Evolutionary conservation across 192 early-diverging fungal genomes (phyloP).

Genomic region (Backusella psychrophila): DNA sequence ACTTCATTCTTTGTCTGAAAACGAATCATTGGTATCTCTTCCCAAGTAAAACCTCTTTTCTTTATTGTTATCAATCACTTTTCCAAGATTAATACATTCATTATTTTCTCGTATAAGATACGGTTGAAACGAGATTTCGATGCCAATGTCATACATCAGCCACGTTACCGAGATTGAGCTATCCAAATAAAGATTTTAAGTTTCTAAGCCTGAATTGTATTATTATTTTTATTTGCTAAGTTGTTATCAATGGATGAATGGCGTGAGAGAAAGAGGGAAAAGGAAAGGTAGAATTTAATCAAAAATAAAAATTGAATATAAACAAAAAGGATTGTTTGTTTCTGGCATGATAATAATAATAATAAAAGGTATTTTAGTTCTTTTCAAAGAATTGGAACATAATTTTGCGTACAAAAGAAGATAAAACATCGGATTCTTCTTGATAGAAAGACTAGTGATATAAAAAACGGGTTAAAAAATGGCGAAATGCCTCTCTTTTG

Average conservation of each 20-base stretch:
- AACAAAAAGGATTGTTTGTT: background rate
- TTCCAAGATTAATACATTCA: background rate
- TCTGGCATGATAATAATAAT: background rate
- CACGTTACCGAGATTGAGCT: background rate
- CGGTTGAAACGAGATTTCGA: background rate
- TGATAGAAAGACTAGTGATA: constrained; percentile 54
- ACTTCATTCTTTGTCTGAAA: background rate
- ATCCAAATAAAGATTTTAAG: background rate
- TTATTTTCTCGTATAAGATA: background rate
- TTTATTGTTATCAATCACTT: background rate
- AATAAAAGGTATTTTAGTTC: constrained; percentile 27
- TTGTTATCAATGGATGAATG: background rate
- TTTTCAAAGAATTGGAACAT: constrained; percentile 42
- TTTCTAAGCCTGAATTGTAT: background rate
- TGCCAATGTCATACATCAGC: background rate
- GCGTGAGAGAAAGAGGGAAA: background rate
- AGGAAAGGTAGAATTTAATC: background rate
- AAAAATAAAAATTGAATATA: background rate
- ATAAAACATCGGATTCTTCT: constrained; percentile 55
- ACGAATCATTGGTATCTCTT: background rate
- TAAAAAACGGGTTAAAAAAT: background rate
- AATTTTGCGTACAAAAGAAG: constrained; percentile 46
- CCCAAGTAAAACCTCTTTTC: background rate
- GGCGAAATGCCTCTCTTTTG: background rate
- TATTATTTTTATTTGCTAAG: background rate